Base-by-base conservation (phyloP, 345 rosid genomes). In the Hypericum androsaemum region DNA sequence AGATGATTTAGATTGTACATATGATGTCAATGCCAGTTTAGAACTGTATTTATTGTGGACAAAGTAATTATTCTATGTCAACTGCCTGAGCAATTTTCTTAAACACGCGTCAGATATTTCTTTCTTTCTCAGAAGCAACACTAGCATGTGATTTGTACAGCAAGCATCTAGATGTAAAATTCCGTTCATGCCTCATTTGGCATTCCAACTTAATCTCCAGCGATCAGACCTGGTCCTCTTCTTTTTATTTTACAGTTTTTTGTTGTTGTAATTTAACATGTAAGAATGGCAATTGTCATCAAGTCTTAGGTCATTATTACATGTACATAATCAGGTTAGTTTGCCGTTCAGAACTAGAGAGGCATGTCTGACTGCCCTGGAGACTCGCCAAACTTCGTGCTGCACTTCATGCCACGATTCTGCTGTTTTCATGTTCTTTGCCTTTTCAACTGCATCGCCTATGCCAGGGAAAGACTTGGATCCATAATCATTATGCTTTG, bases 341-440 rank as follows among this genome's bases (percentile, higher is more conserved):
- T 73, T 69, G 42, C 95, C 89, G 56, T 58, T 60, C 45, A 85
- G 82, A 60, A 85, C 89, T 47, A 69, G 64, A 17, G 92, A 76
- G 43, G 75, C 87, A 22, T 83, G 87, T 61, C 62, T 64, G 52
- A 85, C 45, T 53, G 77, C 92, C 74, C 97, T 76, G 13, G 89
- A 65, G 58, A 83, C 82, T 72, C 92, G 76, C 89, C 95, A 85
- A 7, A 83, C 80, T 71, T 85, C 80, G 12, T 85, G 92, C 58
- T 85, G 92, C 44, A 85, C 95, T 51, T 37, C 35, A 10, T 57
- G 54, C 95, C 97, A 85, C 39, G 87, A 74, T 22, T 63, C 75
- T 41, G 74, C 47, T 1, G 81, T 85, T 37, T 75, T 62, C 0
- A 74, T 40, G 17, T 32, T 67, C 75, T 60, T 78, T 28, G 89